Base-by-base conservation (phyloP, 1,284 basidiomycete genomes). In the Ganoderma lucidum region DNA sequence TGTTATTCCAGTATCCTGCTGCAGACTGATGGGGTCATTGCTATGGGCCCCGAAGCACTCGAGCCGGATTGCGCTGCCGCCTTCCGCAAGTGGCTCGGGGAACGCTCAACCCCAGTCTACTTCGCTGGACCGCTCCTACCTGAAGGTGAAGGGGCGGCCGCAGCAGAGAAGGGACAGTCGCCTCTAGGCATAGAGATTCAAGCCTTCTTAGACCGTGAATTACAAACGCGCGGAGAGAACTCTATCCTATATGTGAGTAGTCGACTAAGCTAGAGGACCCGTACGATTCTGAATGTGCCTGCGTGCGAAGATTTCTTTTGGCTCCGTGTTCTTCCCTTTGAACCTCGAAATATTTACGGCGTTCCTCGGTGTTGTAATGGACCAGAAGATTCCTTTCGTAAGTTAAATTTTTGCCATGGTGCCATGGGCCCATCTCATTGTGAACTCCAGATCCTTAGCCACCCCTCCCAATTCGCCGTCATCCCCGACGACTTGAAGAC, bases 311-410 rank as follows among this genome's bases (percentile, higher is more conserved):
- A 64, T 71, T 3, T 71, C 64, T 1, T 68, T 71, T 37, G 70
- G 70, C 23, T 62, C 67, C 8, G n/a, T 69, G 2, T 67, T 64
- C 30, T 71, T 67, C 67, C 63, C 70, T 17, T 19, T 58, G 17
- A 10, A 42, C 3, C 55, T 62, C 14, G 62, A 66, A n/a, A 69
- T 62, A 37, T 23, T 69, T 8, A 64, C 55, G 63, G 65, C 64
- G n/a, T 64, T 71, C 58, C 28, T 71, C 6, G 67, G 67, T n/a
- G 63, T 65, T 6, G 51, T 71, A 0, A 64, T 71, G 48, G 70
- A 69, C 28, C 61, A 56, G 17, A 32, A 55, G 8, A 67, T 71
- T 15, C 70, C 65, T n/a, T 71, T 66, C 58, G 70, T 71, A 42
- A 53, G 67, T 59, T 14, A 45, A 37, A 45, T 6, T 14, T 3